Conservation (phyloP, 768 basidiomycete genomes). For the Cubamyces lactineus region DNA sequence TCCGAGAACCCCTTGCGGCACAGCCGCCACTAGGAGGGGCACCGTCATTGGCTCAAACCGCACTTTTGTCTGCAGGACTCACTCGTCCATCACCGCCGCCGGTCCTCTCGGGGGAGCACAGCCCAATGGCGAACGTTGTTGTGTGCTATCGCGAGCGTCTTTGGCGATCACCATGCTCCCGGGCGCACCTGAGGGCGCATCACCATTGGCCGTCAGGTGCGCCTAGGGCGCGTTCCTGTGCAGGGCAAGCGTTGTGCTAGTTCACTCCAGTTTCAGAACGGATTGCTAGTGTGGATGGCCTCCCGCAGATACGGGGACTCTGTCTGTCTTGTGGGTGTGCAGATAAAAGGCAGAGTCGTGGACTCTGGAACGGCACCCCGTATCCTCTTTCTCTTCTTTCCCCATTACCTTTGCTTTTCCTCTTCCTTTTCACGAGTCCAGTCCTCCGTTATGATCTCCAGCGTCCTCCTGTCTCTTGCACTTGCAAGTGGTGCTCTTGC, state of each 20-base stretch:
- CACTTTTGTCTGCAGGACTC: not conserved
- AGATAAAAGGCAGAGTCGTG: slow-evolving; percentile 10
- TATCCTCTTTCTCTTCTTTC: slow-evolving; percentile 9
- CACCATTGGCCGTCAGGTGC: not conserved
- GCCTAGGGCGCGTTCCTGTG: slow-evolving; percentile 6
- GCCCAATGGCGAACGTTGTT: not conserved
- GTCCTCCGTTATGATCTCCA: slow-evolving; percentile 25
- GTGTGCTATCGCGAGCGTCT: not conserved
- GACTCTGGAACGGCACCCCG: slow-evolving; percentile 3
- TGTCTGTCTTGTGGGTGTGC: not conserved
- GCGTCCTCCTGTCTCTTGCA: slow-evolving; percentile 21
- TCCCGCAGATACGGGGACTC: not conserved
- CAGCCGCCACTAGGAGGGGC: not conserved
- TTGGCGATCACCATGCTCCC: not conserved
- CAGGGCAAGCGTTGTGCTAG: not conserved
- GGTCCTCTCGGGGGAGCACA: slow-evolving; percentile 9
- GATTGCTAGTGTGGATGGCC: not conserved
- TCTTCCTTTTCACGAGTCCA: not conserved
- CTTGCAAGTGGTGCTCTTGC: slow-evolving; percentile 22
- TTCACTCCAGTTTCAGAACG: not conserved
- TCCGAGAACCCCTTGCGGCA: slow-evolving; percentile 5
- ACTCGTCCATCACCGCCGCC: slow-evolving; percentile 9
- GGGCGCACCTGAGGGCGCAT: slow-evolving; percentile 8
- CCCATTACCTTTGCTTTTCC: not conserved
- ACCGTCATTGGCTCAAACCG: not conserved